Evolutionary conservation across 1,139 yeast genomes (phyloP), one percentile per base, ranked within the genome.

Genomic region (Candida sp.): DNA sequence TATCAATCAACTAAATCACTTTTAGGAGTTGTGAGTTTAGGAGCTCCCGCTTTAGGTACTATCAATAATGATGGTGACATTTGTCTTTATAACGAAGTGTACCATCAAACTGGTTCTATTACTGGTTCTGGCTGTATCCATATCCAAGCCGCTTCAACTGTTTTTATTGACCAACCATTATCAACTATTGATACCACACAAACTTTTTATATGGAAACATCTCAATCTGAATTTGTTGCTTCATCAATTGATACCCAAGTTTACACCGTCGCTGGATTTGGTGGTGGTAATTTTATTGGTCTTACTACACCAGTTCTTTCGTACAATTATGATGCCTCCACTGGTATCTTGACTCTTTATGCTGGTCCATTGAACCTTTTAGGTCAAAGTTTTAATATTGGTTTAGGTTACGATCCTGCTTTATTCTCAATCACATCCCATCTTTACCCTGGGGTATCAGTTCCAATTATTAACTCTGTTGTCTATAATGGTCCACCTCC

Each of bases 241-340:
- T 53, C 51, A 22, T 55, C 56, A 5, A 33, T 58, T 15, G 11
- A 43, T 6, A n/a, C 34, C 7, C 60, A 52, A 40, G 53, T 62
- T 7, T 59, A 54, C 46, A 57, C 47, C 3, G 69, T 67, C 22
- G 57, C 57, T 27, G 70, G 70, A 30, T 66, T 57, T 44, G 72
- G 72, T 43, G 52, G 52, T 42, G 63, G 66, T 5, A 67, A 67
- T 42, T 44, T 47, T 12, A 54, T 67, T 40, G 65, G 62, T 40
- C 36, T 64, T 21, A 50, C 48, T 36, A 22, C 51, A 25, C 48
- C 63, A 6, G 48, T 62, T 37, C 35, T 51, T 22, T 23, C 55
- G 5, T 49, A 12, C 34, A 6, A 39, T 4, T 60, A 61, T 42
- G 44, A 49, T 33, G 34, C 52, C 4, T 25, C 19, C 3, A 50